Evolutionary conservation across 1,284 basidiomycete species (phyloP).

Genomic region (Naganishia cerealis): DNA sequence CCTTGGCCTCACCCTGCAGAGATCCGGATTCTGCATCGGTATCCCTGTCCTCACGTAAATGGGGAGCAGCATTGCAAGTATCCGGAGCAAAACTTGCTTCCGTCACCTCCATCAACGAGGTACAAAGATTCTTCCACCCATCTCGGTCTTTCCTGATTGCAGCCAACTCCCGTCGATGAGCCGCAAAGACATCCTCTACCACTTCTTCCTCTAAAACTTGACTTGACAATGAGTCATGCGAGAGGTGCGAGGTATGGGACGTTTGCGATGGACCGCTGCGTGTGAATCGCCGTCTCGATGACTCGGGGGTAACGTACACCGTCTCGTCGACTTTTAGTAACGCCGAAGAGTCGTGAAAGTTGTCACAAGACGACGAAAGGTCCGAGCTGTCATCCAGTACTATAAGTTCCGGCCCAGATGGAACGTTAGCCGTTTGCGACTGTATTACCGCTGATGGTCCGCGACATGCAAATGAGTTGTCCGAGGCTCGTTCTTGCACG

Average conservation of each 20-base stretch:
- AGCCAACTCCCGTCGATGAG: constrained; percentile 9
- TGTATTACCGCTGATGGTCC: neutral
- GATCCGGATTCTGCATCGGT: neutral
- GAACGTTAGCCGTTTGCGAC: neutral
- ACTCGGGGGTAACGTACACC: constrained; percentile 12
- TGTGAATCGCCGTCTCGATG: neutral
- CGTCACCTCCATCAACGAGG: neutral
- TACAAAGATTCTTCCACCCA: constrained; percentile 21
- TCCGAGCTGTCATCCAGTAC: constrained; percentile 15
- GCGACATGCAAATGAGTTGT: neutral
- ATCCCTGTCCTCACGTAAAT: neutral
- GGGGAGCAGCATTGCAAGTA: neutral
- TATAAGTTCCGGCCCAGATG: constrained; percentile 9
- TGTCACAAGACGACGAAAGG: neutral
- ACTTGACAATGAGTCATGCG: neutral
- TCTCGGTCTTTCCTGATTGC: constrained; percentile 16
- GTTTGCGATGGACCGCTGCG: neutral
- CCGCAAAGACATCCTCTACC: constrained; percentile 5
- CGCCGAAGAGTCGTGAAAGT: neutral
- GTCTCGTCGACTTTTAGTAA: neutral
- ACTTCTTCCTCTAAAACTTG: neutral
- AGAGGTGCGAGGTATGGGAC: neutral
- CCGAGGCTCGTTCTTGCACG: neutral
- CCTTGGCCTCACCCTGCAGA: neutral
- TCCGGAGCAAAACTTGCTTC: constrained; percentile 1